A percentile compares a stretch with the other conserved stretches of the same genome.
These are phyloP conservation scores for Hymenoscyphus infarciens DNA, from an alignment of 2,329 filamentous ascomycete genomes.

Conservation along the genomic window DNA sequence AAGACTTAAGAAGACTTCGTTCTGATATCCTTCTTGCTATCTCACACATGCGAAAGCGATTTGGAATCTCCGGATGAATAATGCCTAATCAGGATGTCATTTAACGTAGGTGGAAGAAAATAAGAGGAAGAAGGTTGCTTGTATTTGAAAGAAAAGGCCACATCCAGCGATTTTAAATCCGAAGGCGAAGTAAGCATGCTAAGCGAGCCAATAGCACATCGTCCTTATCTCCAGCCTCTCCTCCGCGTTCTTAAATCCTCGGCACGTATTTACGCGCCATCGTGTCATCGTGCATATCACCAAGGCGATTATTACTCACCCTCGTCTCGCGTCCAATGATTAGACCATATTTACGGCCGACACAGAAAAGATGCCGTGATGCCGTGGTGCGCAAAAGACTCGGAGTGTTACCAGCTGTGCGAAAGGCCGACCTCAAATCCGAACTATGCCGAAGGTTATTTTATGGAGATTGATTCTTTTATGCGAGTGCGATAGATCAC, in stretches of 20 bases:
- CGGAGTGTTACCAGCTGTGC: neutral
- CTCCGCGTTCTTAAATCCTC: neutral
- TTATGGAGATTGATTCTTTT: neutral
- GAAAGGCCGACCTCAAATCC: neutral
- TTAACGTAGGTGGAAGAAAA: neutral
- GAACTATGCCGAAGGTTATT: neutral
- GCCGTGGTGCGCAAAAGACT: neutral
- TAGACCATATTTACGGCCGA: neutral
- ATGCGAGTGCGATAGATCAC: neutral
- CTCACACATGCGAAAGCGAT: neutral
- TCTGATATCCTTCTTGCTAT: neutral
- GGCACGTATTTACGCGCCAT: neutral
- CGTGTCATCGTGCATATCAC: neutral
- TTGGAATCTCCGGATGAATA: neutral
- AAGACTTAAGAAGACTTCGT: neutral
- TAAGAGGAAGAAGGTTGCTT: neutral
- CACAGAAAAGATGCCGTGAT: neutral
- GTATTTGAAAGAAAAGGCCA: slow-evolving; percentile 3
- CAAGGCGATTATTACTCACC: slow-evolving; percentile 1
- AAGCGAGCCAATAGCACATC: neutral
- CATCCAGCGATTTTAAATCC: too few relatives aligned
- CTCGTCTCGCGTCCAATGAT: neutral
- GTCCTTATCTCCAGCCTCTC: neutral
- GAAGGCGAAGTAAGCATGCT: neutral
- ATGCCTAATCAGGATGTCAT: neutral